Evolutionary conservation across 495 filamentous ascomycete genomes (phyloP), one percentile per base, ranked within the genome.

Genomic region (Chlorociboria aeruginascens): DNA sequence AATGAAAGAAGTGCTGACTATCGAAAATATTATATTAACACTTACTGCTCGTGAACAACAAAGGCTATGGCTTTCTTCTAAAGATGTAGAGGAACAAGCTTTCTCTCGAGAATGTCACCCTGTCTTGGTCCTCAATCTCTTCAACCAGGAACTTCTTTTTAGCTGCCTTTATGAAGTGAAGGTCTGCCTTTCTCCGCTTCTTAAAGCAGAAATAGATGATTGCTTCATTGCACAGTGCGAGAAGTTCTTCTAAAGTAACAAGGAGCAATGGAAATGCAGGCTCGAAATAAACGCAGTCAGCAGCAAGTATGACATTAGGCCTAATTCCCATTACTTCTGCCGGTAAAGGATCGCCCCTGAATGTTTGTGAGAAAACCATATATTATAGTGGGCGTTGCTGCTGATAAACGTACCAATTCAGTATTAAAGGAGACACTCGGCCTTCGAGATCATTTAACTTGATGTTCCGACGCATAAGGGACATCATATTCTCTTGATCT

Each of bases 281-380:
- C 62, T 98, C 90, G 57, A 93, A 93, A 71, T 97, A 98, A 42
- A 94, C 88, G 68, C 92, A 97, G 63, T 98, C 92, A 6, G 89
- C 92, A 9, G 92, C 92, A 9, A 98, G 75, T 47, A 98, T 78
- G 36, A 90, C 69, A 51, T 92, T 80, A 10, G 88, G 83, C 49
- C 74, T 71, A 39, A 62, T 53, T 30, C 58, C 61, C 34, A 63
- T 42, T 17, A 72, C 71, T 47, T 65, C 69, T 39, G 59, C 50
- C 17, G 69, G 71, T 40, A 71, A 69, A 35, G 76, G 68, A 46
- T 78, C 67, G 48, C 74, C 73, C 77, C 77, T 81, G 50, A 45
- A 29, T 41, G 13, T 17, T 11, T 0, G 38, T 54, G 38, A 57
- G 46, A 31, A 35, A 25, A 25, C 20, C 20, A 4, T 25, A 25